A percentile compares a stretch with the other conserved stretches of the same genome.
Evolutionary conservation across 345 rosid species (phyloP).

Genomic region (Erodium maritimum): DNA sequence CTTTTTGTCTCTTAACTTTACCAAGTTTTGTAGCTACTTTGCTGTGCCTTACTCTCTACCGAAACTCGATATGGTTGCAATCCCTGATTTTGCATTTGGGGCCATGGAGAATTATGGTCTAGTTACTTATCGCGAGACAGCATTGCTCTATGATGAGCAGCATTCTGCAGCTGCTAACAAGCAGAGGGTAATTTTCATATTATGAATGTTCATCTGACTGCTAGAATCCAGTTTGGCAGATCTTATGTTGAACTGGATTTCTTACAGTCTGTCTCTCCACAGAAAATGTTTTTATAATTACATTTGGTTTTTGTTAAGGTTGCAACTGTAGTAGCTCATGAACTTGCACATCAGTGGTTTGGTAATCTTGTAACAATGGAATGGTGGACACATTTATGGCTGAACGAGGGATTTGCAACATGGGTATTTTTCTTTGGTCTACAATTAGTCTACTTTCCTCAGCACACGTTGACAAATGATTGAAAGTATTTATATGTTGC

Average conservation of each 20-base stretch:
- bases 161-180: slow-evolving; percentile 97
- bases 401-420: slow-evolving; percentile 98
- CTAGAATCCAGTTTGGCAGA: too few species aligned
- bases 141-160: slow-evolving; percentile 78
- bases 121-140: slow-evolving; percentile 87
- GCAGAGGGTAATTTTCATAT: slow-evolving; percentile 50
- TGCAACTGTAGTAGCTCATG: slow-evolving; percentile 93
- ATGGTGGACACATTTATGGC: slow-evolving; percentile 99
- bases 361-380: slow-evolving; percentile 99
- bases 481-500: slow-evolving; percentile 14
- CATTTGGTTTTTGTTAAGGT: slow-evolving; percentile 31
- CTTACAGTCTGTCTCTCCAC: too few species aligned
- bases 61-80: slow-evolving; percentile 91
- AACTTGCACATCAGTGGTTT: slow-evolving; percentile 98
- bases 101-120: slow-evolving; percentile 99
- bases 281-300: too few species aligned
- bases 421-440: slow-evolving; percentile 50
- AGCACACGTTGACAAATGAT: too few species aligned
- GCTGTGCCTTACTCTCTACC: slow-evolving; percentile 82
- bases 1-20: slow-evolving; percentile 1
- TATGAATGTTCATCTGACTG: neutral
- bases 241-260: too few species aligned
- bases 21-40: slow-evolving; percentile 51
- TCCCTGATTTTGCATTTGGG: slow-evolving; percentile 96
- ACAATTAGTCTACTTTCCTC: too few species aligned